Conservation (phyloP, 768 basidiomycete species). For the Roridomyces roridus region DNA sequence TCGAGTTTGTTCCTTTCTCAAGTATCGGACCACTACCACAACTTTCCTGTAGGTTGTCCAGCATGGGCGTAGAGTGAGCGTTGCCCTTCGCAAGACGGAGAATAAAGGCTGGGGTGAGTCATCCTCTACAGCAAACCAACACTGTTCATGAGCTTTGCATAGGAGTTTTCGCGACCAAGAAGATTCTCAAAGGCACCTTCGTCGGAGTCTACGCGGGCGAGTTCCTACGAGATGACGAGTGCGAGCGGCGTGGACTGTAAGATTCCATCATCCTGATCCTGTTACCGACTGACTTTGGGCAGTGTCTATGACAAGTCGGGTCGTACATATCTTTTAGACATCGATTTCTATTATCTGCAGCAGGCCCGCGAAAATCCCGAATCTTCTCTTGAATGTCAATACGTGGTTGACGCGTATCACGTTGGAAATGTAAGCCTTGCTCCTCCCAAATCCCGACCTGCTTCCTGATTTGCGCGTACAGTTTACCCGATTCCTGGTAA, state of each 20-base stretch:
- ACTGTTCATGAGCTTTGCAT: constrained; percentile 2
- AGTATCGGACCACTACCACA: not conserved
- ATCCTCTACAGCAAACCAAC: not conserved
- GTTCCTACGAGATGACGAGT: constrained; percentile 70
- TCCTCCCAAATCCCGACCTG: not conserved
- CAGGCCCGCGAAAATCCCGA: too few species aligned
- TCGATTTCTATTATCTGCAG: constrained; percentile 79
- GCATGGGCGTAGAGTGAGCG: constrained; percentile 67
- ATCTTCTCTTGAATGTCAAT: too few species aligned
- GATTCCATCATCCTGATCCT: constrained; percentile 29
- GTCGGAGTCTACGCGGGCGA: constrained; percentile 90
- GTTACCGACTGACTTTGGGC: constrained; percentile 6
- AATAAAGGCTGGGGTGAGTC: constrained; percentile 86
- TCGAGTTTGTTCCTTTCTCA: constrained; percentile 55
- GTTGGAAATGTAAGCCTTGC: constrained; percentile 72
- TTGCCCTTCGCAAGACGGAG: constrained; percentile 72
- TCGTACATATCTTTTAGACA: constrained; percentile 81
- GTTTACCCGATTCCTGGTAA: constrained; percentile 91
- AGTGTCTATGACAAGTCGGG: constrained; percentile 80
- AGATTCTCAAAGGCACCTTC: constrained; percentile 72
- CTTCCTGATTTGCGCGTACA: constrained; percentile 34
- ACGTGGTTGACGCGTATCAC: constrained; percentile 87
- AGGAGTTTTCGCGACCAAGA: constrained; percentile 79
- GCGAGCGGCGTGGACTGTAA: constrained; percentile 71
- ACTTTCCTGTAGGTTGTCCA: constrained; percentile 72